phyloP scores from a whole-genome alignment of 2,329 filamentous ascomycete genomes.

The Didymellaceae sp. region DNA sequence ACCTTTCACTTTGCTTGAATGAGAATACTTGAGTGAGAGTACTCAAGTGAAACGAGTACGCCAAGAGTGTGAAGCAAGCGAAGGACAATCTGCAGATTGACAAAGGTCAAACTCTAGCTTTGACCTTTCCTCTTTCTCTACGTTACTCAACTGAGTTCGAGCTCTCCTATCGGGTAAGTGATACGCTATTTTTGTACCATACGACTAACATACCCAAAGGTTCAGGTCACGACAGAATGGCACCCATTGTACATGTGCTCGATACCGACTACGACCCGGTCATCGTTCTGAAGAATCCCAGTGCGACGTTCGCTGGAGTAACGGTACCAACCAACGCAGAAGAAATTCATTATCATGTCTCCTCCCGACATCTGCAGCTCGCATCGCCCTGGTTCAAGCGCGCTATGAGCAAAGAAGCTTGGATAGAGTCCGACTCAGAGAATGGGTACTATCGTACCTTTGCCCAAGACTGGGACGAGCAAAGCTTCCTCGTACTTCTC shows the following conservation, averaged over 20 bases:
- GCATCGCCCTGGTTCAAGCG: constrained; percentile 13
- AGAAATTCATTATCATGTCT: constrained; percentile 1
- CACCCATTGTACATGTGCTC: background rate
- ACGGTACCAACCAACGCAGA: background rate
- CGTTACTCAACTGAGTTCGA: too few relatives aligned
- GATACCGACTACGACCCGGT: background rate
- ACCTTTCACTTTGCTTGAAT: too few relatives aligned
- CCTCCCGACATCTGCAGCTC: constrained; percentile 9
- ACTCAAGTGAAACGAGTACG: too few relatives aligned
- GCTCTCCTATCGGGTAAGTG: too few relatives aligned
- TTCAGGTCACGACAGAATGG: background rate
- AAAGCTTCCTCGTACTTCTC: constrained; percentile 52
- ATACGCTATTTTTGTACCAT: too few relatives aligned
- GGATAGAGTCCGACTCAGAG: background rate
- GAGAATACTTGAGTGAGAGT: too few relatives aligned
- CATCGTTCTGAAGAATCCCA: background rate
- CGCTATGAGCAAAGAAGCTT: background rate
- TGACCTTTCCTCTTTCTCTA: too few relatives aligned
- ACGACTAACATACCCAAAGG: background rate
- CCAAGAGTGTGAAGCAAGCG: too few relatives aligned
- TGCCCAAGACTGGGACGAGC: constrained; percentile 39
- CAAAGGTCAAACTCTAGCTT: too few relatives aligned
- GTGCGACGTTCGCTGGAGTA: background rate
- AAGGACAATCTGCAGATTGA: too few relatives aligned
- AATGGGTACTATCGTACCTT: constrained; percentile 18